These are phyloP conservation scores for Tolypocladium pustulatum DNA, from an alignment of 2,329 filamentous ascomycete genomes.

Conservation along the genomic window DNA sequence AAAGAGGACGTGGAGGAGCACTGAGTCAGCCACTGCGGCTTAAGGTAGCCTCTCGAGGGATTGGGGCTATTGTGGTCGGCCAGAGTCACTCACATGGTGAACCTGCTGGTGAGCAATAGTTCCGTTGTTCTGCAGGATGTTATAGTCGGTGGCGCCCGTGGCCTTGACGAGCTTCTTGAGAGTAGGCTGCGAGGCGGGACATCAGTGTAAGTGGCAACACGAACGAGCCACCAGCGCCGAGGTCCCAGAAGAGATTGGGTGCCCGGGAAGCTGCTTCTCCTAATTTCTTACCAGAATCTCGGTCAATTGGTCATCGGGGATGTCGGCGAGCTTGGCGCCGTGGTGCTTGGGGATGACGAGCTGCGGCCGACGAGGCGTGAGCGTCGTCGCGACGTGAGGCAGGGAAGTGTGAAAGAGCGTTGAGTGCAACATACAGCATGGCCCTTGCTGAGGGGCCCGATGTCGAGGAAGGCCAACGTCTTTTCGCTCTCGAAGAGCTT, in stretches of 20 bases:
- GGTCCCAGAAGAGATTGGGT: background rate
- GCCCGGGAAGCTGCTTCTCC: background rate
- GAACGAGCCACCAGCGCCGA: no score
- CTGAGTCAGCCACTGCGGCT: background rate
- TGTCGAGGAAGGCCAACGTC: slow-evolving; percentile 91
- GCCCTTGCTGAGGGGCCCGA: slow-evolving; percentile 77
- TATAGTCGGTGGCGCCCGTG: slow-evolving; percentile 71
- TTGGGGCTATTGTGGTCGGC: background rate
- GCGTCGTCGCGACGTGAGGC: background rate
- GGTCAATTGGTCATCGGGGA: slow-evolving; percentile 75
- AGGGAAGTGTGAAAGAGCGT: background rate
- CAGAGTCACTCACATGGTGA: slow-evolving; percentile 58
- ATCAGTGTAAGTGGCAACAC: background rate
- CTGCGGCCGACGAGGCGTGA: slow-evolving; percentile 31
- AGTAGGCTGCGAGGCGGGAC: slow-evolving; percentile 16
- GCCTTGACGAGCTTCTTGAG: slow-evolving; percentile 80
- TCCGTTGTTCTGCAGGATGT: slow-evolving; percentile 95
- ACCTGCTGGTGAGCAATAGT: slow-evolving; percentile 84
- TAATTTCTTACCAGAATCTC: slow-evolving; percentile 61
- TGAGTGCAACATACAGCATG: slow-evolving; percentile 59
- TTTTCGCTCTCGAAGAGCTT: slow-evolving; percentile 95
- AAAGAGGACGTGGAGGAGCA: background rate
- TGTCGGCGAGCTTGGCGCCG: slow-evolving; percentile 82
- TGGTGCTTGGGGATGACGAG: slow-evolving; percentile 95
- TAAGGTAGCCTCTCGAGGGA: background rate